phyloP scores from a whole-genome alignment of 129 eudicot genomes.

The Lactuca sativa region DNA sequence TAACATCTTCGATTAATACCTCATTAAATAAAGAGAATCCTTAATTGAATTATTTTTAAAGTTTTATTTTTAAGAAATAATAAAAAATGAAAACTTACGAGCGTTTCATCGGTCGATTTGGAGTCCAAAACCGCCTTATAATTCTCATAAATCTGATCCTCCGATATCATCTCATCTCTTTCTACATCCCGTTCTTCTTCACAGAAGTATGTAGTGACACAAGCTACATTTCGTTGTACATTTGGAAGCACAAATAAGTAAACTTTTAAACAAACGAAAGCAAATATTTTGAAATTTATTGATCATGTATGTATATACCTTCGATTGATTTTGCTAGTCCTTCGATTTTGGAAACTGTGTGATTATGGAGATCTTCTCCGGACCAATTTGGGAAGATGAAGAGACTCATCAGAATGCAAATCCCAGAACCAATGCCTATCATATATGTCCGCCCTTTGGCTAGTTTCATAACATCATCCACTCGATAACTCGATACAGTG shows the following conservation, averaged over 20 bases:
- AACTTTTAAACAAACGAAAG: not conserved
- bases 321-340: slow-evolving; percentile 72
- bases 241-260: not conserved
- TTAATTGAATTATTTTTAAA: too few relatives aligned
- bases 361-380: slow-evolving; percentile 82
- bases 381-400: slow-evolving; percentile 89
- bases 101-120: slow-evolving; percentile 73
- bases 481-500: slow-evolving; percentile 81
- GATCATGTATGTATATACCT: slow-evolving; percentile 34
- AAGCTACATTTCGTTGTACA: slow-evolving; percentile 52
- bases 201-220: slow-evolving; percentile 69
- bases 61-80: not conserved
- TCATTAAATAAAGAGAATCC: too few relatives aligned
- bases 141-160: slow-evolving; percentile 74
- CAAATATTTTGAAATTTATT: slow-evolving; percentile 8
- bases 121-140: slow-evolving; percentile 88
- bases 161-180: slow-evolving; percentile 35
- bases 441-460: slow-evolving; percentile 64
- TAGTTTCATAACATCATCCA: slow-evolving; percentile 57
- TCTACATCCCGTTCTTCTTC: slow-evolving; percentile 42
- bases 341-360: slow-evolving; percentile 71
- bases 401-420: slow-evolving; percentile 78
- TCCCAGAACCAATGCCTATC: slow-evolving; percentile 80
- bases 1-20: not conserved
- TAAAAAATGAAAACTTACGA: slow-evolving; percentile 32